Evolutionary conservation across 2,329 filamentous ascomycete genomes (phyloP), one percentile per base, ranked within the genome.

Genomic region (Fusarium nanum): DNA sequence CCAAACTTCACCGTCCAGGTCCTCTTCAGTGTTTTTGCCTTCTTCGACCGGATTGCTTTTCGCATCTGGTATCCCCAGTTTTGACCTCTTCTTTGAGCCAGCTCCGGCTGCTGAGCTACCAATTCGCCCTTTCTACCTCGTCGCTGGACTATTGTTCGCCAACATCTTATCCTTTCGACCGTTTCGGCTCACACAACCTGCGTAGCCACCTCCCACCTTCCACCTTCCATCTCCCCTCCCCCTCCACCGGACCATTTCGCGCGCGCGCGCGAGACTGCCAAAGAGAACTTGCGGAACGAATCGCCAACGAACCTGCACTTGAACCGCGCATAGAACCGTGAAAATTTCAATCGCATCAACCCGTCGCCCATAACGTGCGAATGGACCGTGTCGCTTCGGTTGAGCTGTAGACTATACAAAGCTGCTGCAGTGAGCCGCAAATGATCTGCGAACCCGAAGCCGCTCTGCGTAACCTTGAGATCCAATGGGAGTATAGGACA

Each of bases 401-500:
- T 75, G 69, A 72, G 69, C 64, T 64, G 62, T 75, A 75, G 60
- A 75, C 67, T 42, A 62, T 41, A 64, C 54, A 60, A 64, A 45
- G 65, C 60, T 65, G 55, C 75, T 77, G 75, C 75, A 76, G 68
- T 71, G 63, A 74, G 71, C 75, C 75, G 75, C 74, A 77, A 73
- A 77, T 76, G 74, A 76, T 68, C 73, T 75, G 65, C 73, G 74
- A 75, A 65, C 64, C 73, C 64, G 70, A 71, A 71, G 69, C 68
- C 66, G 65, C 71, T 70, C 71, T 78, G 76, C 75, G 76, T 78
- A 78, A 78, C 76, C 69, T 67, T 57, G 68, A 74, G 75, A 73
- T 67, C 76, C 76, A 77, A 78, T 78, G 76, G 74, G 75, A 78
- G 69, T 71, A 73, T 75, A 76, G 67, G 65, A 68, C 72, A 75